Percentiles rank a stretch among this genome's conserved stretches.
These are phyloP conservation scores for Xerocomellus chrysenteron DNA, from an alignment of 768 basidiomycete genomes.

Conservation along the genomic window DNA sequence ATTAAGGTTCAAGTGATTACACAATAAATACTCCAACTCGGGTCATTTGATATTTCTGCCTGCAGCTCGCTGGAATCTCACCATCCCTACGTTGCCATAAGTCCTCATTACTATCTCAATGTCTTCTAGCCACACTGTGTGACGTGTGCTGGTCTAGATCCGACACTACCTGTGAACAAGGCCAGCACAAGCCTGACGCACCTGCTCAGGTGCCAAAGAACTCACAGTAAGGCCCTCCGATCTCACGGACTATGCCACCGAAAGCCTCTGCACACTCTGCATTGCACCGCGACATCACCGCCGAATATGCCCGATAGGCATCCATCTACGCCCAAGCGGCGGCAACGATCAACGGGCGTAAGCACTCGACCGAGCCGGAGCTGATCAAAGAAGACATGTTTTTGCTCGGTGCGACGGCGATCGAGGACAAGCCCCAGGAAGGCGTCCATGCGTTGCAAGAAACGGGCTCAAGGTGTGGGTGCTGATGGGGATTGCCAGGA, in stretches of 20 bases:
- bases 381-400: slow-evolving; percentile 93
- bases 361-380: slow-evolving; percentile 91
- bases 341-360: slow-evolving; percentile 92
- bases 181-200: no score
- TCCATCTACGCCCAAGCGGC: slow-evolving; percentile 89
- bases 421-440: slow-evolving; percentile 98
- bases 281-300: slow-evolving; percentile 80
- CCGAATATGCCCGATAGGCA: slow-evolving; percentile 90
- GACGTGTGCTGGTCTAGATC: no score
- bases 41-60: no score
- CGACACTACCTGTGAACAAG: no score
- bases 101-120: no score
- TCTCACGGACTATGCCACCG: slow-evolving; percentile 84
- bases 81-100: no score
- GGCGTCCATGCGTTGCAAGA: slow-evolving; percentile 97
- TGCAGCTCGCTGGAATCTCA: no score
- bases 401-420: slow-evolving; percentile 95
- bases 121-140: no score
- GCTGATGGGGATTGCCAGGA: slow-evolving; percentile 95
- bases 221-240: no score
- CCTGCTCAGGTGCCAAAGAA: no score
- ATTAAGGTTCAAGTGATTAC: no score
- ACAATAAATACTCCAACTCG: no score
- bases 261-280: slow-evolving; percentile 93
- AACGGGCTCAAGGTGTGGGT: slow-evolving; percentile 98